Conservation (phyloP, 352 stramenopile genomes). For the Phytopythium sindhum region DNA sequence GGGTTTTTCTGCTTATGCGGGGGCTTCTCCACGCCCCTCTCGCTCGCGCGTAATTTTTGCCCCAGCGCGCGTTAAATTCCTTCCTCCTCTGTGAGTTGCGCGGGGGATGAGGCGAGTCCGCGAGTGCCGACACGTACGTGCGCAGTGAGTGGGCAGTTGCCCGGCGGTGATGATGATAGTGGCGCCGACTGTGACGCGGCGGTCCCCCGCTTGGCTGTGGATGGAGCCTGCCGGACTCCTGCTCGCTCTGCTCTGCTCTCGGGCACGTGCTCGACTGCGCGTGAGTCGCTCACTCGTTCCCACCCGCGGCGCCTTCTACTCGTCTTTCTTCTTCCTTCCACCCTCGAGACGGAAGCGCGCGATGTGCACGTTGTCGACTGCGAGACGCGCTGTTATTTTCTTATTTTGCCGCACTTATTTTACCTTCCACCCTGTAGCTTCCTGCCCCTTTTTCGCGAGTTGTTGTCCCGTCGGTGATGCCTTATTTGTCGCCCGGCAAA, state of each 20-base stretch:
- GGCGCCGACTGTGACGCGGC: background rate
- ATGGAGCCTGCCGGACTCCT: too few species aligned
- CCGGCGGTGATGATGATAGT: background rate
- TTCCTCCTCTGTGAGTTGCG: background rate
- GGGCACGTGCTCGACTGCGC: background rate
- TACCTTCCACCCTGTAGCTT: conserved; percentile 3
- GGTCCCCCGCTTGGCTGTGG: too few species aligned
- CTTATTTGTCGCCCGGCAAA: background rate
- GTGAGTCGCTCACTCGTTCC: too few species aligned
- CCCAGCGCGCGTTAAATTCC: background rate
- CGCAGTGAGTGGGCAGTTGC: background rate
- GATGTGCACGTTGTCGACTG: background rate
- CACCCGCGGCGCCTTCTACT: background rate
- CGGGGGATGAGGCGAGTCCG: too few species aligned
- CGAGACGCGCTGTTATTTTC: background rate
- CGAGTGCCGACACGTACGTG: too few species aligned
- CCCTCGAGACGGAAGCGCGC: background rate
- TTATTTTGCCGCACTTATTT: background rate
- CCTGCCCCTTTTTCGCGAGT: background rate
- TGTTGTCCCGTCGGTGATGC: conserved; percentile 1
- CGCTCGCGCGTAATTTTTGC: background rate
- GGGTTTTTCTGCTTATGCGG: conserved; percentile 7
- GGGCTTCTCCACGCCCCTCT: background rate
- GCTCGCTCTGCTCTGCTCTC: too few species aligned
- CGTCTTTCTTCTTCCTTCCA: background rate